Evolutionary conservation across 2,329 filamentous ascomycete genomes (phyloP).

Genomic region (Diaporthe helianthi): DNA sequence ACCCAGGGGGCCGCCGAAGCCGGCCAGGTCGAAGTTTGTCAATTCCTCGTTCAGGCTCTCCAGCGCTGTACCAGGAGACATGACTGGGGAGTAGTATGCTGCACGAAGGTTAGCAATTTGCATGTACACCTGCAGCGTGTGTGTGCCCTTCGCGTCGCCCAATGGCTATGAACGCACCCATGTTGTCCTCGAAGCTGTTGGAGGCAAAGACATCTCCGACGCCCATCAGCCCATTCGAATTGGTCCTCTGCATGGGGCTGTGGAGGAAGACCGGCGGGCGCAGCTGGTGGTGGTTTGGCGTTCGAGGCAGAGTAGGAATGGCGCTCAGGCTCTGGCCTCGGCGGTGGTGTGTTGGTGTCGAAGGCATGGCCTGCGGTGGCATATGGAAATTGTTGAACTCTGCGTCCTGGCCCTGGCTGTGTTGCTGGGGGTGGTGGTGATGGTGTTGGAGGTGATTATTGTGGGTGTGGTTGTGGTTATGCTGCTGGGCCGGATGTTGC

Average conservation of each 20-base stretch:
- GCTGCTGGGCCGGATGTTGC: conserved; percentile 25
- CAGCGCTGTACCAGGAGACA: conserved; percentile 31
- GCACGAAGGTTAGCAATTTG: background rate
- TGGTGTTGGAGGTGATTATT: background rate
- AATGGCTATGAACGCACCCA: conserved; percentile 29
- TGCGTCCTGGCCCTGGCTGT: conserved; percentile 17
- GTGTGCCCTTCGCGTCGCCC: background rate
- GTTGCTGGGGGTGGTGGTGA: background rate
- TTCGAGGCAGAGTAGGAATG: conserved; percentile 30
- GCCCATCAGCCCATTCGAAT: conserved; percentile 31
- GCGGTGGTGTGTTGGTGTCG: conserved; percentile 33
- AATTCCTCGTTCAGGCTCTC: conserved; percentile 35
- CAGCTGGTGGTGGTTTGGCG: conserved; percentile 29
- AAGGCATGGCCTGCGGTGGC: conserved; percentile 30
- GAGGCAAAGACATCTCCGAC: conserved; percentile 33
- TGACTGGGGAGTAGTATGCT: conserved; percentile 34
- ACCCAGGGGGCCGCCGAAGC: conserved; percentile 31
- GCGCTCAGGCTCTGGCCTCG: conserved; percentile 33
- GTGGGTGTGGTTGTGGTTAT: background rate
- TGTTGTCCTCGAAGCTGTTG: conserved; percentile 31
- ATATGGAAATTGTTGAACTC: conserved; percentile 35
- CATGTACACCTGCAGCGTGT: background rate
- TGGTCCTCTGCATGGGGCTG: conserved; percentile 30
- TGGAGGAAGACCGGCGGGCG: conserved; percentile 35
- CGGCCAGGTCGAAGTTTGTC: conserved; percentile 33